Conservation (phyloP, 768 basidiomycete genomes). For the Tylopilus subfusipes region DNA sequence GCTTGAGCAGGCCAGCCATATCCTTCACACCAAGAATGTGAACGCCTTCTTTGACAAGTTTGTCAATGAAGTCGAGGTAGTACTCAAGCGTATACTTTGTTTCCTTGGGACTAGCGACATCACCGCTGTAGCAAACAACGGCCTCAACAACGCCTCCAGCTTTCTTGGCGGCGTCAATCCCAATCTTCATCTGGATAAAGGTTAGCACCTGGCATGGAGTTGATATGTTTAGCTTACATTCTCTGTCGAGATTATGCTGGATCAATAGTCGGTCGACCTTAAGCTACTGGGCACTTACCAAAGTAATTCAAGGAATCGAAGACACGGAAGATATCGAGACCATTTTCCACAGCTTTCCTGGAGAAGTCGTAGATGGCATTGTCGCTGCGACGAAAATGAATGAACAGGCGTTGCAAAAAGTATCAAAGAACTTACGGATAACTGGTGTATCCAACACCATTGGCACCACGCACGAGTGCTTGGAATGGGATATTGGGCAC, state of each 20-base stretch:
- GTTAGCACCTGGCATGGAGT: slow-evolving; percentile 11
- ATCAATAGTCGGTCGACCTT: neutral
- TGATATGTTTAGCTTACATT: slow-evolving; percentile 47
- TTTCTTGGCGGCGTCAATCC: slow-evolving; percentile 99
- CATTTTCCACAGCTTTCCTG: slow-evolving; percentile 99
- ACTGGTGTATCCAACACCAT: slow-evolving; percentile 98
- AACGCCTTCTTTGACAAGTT: slow-evolving; percentile 91
- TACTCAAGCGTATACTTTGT: slow-evolving; percentile 97
- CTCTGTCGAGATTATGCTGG: slow-evolving; percentile 40
- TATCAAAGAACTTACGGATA: slow-evolving; percentile 68
- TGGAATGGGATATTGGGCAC: slow-evolving; percentile 99
- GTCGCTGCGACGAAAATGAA: slow-evolving; percentile 55
- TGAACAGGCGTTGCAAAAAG: slow-evolving; percentile 3
- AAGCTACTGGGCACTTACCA: slow-evolving; percentile 48
- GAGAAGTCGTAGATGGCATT: slow-evolving; percentile 99
- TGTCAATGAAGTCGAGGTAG: slow-evolving; percentile 92
- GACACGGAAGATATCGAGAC: slow-evolving; percentile 98
- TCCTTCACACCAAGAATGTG: slow-evolving; percentile 98
- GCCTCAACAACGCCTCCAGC: slow-evolving; percentile 98
- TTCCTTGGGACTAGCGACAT: slow-evolving; percentile 91
- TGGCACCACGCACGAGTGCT: slow-evolving; percentile 97
- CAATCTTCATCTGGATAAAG: slow-evolving; percentile 80
- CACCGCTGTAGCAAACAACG: slow-evolving; percentile 97
- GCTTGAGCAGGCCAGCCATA: slow-evolving; percentile 97
- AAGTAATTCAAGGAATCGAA: slow-evolving; percentile 99